A percentile compares a stretch with the other conserved stretches of the same genome.
Evolutionary conservation across 1,284 basidiomycete species (phyloP).

Genomic region (Porogramme epimiltina): DNA sequence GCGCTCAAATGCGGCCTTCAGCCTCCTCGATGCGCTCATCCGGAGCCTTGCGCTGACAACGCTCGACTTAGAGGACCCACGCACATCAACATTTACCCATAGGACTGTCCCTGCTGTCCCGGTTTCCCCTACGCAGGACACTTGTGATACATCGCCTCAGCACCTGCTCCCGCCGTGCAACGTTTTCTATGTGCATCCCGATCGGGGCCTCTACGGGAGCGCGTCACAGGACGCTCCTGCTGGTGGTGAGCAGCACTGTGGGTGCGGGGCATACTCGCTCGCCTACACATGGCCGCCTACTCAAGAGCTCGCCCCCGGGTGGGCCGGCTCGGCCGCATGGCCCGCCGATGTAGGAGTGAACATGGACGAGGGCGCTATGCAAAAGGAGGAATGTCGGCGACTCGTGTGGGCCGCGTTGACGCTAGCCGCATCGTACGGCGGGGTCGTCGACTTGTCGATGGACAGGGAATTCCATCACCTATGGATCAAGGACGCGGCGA

Average conservation of each 20-base stretch:
- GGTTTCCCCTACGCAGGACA: too few species aligned
- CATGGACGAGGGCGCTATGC: conserved; percentile 59
- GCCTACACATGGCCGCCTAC: conserved; percentile 48
- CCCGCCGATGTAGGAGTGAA: conserved; percentile 40
- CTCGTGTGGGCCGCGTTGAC: conserved; percentile 70
- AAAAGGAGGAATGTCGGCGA: conserved; percentile 66
- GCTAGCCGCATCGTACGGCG: too few species aligned
- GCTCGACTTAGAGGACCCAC: conserved; percentile 2
- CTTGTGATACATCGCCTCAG: too few species aligned
- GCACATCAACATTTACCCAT: not conserved
- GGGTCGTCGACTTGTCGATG: too few species aligned
- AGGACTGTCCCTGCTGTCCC: not conserved
- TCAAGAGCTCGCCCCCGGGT: conserved; percentile 56
- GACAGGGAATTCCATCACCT: too few species aligned
- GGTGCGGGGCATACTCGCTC: conserved; percentile 53
- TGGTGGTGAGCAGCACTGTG: conserved; percentile 34
- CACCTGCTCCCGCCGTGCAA: not conserved
- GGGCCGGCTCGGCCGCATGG: conserved; percentile 68
- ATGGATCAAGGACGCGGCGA: too few species aligned
- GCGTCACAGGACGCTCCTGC: too few species aligned
- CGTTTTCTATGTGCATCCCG: too few species aligned
- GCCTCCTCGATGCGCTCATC: conserved; percentile 67
- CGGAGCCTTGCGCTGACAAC: conserved; percentile 54
- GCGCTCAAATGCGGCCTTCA: conserved; percentile 56
- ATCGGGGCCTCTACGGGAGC: too few species aligned